phyloP scores from a whole-genome alignment of 345 rosid genomes.

The Limnanthes douglasii region DNA sequence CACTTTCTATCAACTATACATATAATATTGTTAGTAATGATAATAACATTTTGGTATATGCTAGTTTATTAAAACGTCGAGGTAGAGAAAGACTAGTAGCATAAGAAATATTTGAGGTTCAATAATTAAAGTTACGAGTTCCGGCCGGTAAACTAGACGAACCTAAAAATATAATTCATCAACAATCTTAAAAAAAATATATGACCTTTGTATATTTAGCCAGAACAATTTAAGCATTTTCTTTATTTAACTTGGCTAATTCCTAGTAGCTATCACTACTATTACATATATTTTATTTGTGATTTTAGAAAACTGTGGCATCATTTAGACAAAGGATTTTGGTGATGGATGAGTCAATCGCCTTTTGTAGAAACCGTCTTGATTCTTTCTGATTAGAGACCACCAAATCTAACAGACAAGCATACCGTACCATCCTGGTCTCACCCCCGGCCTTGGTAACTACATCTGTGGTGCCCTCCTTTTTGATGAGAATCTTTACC shows the following conservation, averaged over 20 bases:
- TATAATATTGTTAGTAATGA: not conserved
- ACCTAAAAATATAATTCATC: no score
- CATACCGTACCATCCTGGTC: no score
- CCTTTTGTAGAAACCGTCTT: slow-evolving; percentile 23
- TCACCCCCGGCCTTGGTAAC: slow-evolving; percentile 79
- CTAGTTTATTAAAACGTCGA: not conserved
- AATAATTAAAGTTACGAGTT: no score
- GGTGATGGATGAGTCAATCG: slow-evolving; percentile 24
- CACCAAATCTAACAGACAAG: no score
- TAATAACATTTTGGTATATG: not conserved
- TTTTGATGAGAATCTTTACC: slow-evolving; percentile 95
- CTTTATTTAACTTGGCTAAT: no score
- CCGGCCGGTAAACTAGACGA: no score
- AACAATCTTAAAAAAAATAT: no score
- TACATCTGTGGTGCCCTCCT: slow-evolving; percentile 87
- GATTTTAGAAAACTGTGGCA: slow-evolving; percentile 21
- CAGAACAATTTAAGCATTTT: no score
- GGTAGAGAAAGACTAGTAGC: not conserved
- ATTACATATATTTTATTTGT: not conserved
- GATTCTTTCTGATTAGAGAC: no score
- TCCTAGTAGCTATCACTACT: no score
- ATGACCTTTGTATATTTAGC: no score
- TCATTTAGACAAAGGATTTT: slow-evolving; percentile 24
- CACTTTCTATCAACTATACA: not conserved
- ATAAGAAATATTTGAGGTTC: not conserved